These are phyloP conservation scores for Powellomyces hirtus DNA, from an alignment of 192 early-diverging fungal genomes.

Conservation along the genomic window DNA sequence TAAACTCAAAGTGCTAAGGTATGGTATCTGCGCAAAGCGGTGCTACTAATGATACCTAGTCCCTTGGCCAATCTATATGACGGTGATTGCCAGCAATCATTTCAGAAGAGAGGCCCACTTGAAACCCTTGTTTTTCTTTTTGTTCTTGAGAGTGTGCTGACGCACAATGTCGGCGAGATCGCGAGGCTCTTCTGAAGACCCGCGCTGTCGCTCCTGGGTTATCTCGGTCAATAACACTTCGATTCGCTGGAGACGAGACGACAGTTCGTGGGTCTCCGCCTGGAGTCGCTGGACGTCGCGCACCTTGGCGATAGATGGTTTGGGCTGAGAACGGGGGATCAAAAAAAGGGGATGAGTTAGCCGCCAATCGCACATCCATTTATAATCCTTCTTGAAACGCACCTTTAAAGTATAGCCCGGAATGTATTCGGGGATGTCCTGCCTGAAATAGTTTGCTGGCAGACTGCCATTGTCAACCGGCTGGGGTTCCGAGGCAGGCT, in stretches of 20 bases:
- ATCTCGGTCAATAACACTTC: background rate
- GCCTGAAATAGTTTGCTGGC: too few relatives aligned
- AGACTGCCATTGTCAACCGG: too few relatives aligned
- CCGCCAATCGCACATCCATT: too few relatives aligned
- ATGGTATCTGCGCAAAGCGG: too few relatives aligned
- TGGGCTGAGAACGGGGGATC: background rate
- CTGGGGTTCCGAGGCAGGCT: too few relatives aligned
- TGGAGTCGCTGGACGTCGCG: background rate
- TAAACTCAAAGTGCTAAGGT: too few relatives aligned
- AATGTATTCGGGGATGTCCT: too few relatives aligned
- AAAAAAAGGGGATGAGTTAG: background rate
- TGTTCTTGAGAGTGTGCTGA: background rate
- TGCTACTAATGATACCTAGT: too few relatives aligned
- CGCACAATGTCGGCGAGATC: too few relatives aligned
- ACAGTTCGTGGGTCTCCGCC: background rate
- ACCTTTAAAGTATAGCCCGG: too few relatives aligned
- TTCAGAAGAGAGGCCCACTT: background rate
- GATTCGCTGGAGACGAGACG: background rate
- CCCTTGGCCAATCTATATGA: too few relatives aligned
- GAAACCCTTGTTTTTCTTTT: background rate
- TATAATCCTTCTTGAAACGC: too few relatives aligned
- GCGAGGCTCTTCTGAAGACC: background rate
- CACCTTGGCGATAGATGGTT: background rate
- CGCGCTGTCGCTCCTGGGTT: background rate
- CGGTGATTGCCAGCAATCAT: background rate